phyloP scores from a whole-genome alignment of 306 rosid species.

The Castanea mollissima region DNA sequence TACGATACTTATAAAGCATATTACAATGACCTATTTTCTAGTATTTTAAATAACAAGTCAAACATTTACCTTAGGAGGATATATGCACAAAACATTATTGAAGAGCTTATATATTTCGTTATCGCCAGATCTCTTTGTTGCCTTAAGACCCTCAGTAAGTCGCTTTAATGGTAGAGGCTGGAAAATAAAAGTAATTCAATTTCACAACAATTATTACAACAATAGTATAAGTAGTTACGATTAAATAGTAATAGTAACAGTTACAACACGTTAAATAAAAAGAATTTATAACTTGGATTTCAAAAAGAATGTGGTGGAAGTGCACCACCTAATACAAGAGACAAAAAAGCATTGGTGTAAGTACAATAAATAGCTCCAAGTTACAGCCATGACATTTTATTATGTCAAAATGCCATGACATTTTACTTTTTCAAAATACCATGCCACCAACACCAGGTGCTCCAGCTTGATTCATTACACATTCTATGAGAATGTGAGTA shows the following conservation, averaged over 20 bases:
- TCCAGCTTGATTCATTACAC: not conserved
- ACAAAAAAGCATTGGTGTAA: not conserved
- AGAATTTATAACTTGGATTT: not conserved
- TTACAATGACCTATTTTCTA: not conserved
- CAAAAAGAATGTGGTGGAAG: not conserved
- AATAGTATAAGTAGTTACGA: not conserved
- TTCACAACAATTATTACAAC: not conserved
- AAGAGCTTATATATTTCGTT: slow-evolving; percentile 75
- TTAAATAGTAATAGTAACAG: not conserved
- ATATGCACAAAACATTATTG: slow-evolving; percentile 63
- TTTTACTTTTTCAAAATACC: not conserved
- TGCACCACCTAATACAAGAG: not conserved
- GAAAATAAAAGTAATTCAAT: slow-evolving; percentile 17
- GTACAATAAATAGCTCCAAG: not conserved
- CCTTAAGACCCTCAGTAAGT: slow-evolving; percentile 77
- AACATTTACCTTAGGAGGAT: slow-evolving; percentile 78
- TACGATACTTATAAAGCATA: not conserved
- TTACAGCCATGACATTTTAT: not conserved
- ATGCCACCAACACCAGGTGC: not conserved
- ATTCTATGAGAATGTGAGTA: not conserved
- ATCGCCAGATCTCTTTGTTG: slow-evolving; percentile 64
- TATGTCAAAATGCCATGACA: no score
- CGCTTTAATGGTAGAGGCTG: slow-evolving; percentile 90
- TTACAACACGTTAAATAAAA: not conserved
- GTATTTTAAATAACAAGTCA: not conserved